These are phyloP conservation scores for Westerdykella ornata DNA, from an alignment of 2,329 filamentous ascomycete species.

Conservation along the genomic window DNA sequence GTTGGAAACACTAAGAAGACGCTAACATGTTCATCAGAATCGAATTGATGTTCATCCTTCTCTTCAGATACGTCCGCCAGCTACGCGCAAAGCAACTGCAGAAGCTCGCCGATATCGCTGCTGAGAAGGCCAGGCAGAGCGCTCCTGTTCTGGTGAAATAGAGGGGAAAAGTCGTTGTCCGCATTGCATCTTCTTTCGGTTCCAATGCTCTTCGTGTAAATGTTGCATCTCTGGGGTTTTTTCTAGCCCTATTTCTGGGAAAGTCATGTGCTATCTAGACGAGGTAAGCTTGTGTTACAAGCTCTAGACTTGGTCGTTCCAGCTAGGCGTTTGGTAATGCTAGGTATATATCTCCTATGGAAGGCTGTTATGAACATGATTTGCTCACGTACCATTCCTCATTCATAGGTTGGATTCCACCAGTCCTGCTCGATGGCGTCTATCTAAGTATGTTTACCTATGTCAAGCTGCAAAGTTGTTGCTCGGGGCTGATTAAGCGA, in stretches of 20 bases:
- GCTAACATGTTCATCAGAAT: conserved; percentile 51
- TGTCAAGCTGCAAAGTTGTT: no score
- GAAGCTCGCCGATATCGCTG: conserved; percentile 58
- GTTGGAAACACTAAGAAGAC: neutral
- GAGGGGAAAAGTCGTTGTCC: neutral
- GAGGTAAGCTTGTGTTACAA: no score
- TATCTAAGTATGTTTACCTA: no score
- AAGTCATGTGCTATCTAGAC: neutral
- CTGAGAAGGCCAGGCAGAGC: conserved; percentile 45
- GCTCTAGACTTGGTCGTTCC: neutral
- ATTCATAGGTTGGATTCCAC: no score
- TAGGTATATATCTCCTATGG: neutral
- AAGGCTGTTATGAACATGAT: neutral
- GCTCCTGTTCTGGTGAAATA: conserved; percentile 32
- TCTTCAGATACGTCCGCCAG: conserved; percentile 74
- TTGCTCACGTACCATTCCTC: neutral
- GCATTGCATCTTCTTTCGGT: neutral
- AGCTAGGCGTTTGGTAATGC: neutral
- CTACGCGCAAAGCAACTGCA: conserved; percentile 63
- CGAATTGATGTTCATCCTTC: conserved; percentile 77
- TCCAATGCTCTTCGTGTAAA: neutral
- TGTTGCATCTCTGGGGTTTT: neutral
- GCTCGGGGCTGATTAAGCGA: no score
- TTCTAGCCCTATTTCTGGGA: neutral
- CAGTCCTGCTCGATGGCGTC: no score